These are phyloP conservation scores for Simmondsia chinensis DNA, from an alignment of 148 eudicot species.

Conservation along the genomic window DNA sequence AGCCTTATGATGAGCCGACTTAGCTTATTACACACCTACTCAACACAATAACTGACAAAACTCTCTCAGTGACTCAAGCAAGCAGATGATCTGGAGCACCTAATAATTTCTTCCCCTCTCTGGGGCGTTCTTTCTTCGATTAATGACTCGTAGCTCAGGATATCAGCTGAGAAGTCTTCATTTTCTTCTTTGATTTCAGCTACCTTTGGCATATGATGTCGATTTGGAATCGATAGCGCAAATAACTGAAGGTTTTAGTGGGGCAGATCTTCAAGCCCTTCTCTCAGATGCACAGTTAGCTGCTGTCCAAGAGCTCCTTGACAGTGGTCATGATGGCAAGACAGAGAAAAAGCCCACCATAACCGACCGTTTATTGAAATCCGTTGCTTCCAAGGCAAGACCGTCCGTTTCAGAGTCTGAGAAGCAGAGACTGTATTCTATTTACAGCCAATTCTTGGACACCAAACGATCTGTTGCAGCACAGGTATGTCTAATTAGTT, in stretches of 20 bases:
- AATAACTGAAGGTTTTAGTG: slow-evolving; percentile 88
- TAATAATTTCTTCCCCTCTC: too few relatives aligned
- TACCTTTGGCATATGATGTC: slow-evolving; percentile 61
- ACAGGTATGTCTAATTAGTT: slow-evolving; percentile 79
- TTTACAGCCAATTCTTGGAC: slow-evolving; percentile 80
- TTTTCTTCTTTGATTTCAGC: slow-evolving; percentile 33
- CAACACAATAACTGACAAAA: too few relatives aligned
- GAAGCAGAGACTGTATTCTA: slow-evolving; percentile 59
- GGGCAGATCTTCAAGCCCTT: slow-evolving; percentile 99
- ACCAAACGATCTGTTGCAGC: slow-evolving; percentile 66
- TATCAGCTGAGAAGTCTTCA: too few relatives aligned
- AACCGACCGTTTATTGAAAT: slow-evolving; percentile 42
- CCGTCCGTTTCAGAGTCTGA: slow-evolving; percentile 86
- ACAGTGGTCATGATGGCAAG: slow-evolving; percentile 29
- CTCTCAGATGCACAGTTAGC: slow-evolving; percentile 94
- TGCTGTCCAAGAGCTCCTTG: slow-evolving; percentile 75
- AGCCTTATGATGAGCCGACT: too few relatives aligned
- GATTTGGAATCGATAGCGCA: slow-evolving; percentile 58
- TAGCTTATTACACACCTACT: too few relatives aligned
- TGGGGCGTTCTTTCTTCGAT: too few relatives aligned
- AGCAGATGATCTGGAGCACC: too few relatives aligned
- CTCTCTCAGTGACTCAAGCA: too few relatives aligned
- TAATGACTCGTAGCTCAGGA: too few relatives aligned
- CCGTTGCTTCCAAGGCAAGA: slow-evolving; percentile 65
- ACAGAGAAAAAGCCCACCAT: slow-evolving; percentile 47